Percentiles rank a stretch among this genome's conserved stretches.
Conservation (phyloP, 805 yeast genomes). For the Spathaspora sp. region DNA sequence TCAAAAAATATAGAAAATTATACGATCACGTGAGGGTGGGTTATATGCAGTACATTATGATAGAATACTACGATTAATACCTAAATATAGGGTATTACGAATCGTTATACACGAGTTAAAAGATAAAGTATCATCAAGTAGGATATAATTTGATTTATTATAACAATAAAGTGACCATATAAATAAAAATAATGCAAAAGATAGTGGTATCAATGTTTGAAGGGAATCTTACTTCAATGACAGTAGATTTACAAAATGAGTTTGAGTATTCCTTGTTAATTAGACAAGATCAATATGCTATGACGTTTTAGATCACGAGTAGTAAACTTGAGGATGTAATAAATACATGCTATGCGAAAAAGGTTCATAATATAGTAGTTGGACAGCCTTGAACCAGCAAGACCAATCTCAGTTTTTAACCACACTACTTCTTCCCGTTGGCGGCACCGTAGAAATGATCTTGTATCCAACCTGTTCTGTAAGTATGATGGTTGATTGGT, state of each 20-base stretch:
- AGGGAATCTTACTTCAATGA: background rate
- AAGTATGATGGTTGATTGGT: constrained; percentile 1
- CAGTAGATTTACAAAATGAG: background rate
- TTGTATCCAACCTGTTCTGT: constrained; percentile 7
- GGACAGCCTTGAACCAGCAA: background rate
- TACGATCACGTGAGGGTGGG: background rate
- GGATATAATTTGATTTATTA: background rate
- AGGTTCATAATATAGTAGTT: background rate
- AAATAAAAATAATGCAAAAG: background rate
- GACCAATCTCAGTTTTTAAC: background rate
- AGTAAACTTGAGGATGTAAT: background rate
- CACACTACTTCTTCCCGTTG: background rate
- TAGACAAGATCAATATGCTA: background rate
- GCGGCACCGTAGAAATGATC: background rate
- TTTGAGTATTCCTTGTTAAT: background rate
- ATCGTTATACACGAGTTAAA: no score
- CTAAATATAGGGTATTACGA: background rate
- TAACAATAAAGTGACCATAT: background rate
- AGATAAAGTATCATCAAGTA: no score
- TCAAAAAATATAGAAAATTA: background rate
- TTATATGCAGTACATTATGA: background rate
- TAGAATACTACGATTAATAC: background rate
- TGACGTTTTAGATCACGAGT: background rate
- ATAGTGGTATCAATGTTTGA: background rate
- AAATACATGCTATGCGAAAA: background rate